Evolutionary conservation across 2,329 filamentous ascomycete species (phyloP).

Genomic region (Cryphonectria nitschkei): DNA sequence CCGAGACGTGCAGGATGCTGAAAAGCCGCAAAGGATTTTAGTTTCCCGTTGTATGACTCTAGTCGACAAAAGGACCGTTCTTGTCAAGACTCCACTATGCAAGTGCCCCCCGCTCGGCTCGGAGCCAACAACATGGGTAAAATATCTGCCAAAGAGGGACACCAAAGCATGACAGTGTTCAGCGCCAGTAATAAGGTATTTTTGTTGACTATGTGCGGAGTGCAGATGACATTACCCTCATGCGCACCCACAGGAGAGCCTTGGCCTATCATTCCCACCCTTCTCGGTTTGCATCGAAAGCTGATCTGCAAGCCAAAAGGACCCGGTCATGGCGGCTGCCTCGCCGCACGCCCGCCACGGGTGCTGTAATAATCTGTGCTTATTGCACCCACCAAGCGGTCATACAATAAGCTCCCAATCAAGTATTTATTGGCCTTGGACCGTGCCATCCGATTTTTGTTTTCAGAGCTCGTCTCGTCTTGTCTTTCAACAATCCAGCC

Average conservation of each 20-base stretch:
- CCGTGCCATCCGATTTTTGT: background rate
- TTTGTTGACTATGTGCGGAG: background rate
- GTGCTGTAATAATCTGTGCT: background rate
- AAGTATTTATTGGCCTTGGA: background rate
- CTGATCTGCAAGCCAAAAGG: background rate
- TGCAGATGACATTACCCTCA: background rate
- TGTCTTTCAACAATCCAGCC: background rate
- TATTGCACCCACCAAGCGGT: background rate
- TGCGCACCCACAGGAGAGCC: background rate
- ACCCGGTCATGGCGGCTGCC: background rate
- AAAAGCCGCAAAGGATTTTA: background rate
- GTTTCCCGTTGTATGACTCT: background rate
- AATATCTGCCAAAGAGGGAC: background rate
- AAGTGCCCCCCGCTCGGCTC: background rate
- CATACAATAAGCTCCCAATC: background rate
- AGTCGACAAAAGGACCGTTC: conserved; percentile 7
- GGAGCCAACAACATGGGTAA: background rate
- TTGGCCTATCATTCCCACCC: background rate
- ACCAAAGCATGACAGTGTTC: background rate
- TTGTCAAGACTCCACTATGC: background rate
- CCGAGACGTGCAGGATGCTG: background rate
- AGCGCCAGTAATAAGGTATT: background rate
- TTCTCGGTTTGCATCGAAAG: background rate
- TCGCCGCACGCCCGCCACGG: background rate
- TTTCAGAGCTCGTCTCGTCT: background rate